Evolutionary conservation across 1,284 basidiomycete species (phyloP).

Genomic region (Puccinia sorghi): DNA sequence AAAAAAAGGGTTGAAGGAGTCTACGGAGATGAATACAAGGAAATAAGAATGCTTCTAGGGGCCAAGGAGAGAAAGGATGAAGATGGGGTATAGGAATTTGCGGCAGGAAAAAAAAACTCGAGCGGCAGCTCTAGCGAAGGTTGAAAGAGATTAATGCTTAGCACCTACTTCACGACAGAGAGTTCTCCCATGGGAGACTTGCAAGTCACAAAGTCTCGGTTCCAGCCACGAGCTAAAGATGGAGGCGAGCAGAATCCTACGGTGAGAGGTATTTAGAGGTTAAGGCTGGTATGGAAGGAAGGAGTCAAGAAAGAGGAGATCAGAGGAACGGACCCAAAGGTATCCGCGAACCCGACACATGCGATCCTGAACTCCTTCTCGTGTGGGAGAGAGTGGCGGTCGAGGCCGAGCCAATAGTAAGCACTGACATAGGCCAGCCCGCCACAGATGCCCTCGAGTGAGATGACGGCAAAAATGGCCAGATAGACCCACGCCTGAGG

Average conservation of each 20-base stretch:
- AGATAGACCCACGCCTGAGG: constrained; percentile 69
- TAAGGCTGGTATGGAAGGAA: too few species aligned
- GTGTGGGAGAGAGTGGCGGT: neutral
- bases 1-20: too few species aligned
- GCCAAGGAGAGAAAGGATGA: too few species aligned
- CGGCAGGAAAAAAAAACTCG: too few species aligned
- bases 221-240: constrained; percentile 47
- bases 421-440: constrained; percentile 71
- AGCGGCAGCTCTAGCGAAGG: too few species aligned
- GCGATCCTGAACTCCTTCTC: constrained; percentile 44
- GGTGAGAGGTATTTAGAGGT: too few species aligned
- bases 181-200: constrained; percentile 31
- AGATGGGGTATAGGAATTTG: too few species aligned
- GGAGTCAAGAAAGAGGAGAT: neutral
- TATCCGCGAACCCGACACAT: constrained; percentile 48
- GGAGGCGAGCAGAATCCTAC: constrained; percentile 37
- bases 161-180: constrained; percentile 26
- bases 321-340: constrained; percentile 43
- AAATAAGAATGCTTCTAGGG: too few species aligned
- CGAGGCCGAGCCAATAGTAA: constrained; percentile 41
- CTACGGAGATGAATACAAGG: too few species aligned
- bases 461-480: constrained; percentile 63
- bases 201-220: constrained; percentile 35
- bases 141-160: neutral
- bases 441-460: constrained; percentile 81